phyloP scores from a whole-genome alignment of 2,329 filamentous ascomycete genomes.

The Exophiala phaeomuriformis region DNA sequence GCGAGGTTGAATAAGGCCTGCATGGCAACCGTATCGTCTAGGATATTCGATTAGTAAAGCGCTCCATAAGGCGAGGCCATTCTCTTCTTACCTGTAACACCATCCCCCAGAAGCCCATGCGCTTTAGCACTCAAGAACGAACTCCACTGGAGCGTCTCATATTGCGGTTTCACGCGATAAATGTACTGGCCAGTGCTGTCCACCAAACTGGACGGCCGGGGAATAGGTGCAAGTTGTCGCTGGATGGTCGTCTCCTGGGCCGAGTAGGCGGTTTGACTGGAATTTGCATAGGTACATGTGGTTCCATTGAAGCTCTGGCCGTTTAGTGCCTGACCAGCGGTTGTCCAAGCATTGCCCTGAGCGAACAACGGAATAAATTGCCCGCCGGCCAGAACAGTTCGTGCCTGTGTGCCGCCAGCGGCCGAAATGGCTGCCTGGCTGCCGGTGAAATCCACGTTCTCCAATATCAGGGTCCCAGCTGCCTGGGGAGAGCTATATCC shows the following conservation, averaged over 20 bases:
- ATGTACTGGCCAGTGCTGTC: conserved; percentile 47
- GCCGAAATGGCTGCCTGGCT: conserved; percentile 41
- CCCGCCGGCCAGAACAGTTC: conserved; percentile 37
- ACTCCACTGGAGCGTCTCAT: conserved; percentile 35
- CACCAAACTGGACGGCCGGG: conserved; percentile 40
- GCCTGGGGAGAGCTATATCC: conserved; percentile 37
- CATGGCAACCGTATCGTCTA: conserved; percentile 54
- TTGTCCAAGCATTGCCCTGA: conserved; percentile 62
- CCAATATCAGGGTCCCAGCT: conserved; percentile 48
- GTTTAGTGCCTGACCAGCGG: conserved; percentile 18
- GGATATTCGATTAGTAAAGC: background rate
- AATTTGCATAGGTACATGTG: conserved; percentile 21
- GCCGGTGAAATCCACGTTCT: conserved; percentile 48
- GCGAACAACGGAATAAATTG: conserved; percentile 58
- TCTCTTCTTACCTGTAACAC: conserved; percentile 39
- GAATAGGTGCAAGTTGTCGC: conserved; percentile 42
- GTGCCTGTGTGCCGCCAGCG: conserved; percentile 29
- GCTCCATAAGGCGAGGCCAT: background rate
- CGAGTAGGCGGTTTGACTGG: conserved; percentile 27
- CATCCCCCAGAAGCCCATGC: conserved; percentile 46
- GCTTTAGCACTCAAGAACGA: conserved; percentile 41
- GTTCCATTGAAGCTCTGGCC: conserved; percentile 25
- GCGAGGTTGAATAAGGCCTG: conserved; percentile 51
- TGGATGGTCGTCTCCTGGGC: conserved; percentile 44
- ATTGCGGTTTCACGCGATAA: conserved; percentile 49